Base-by-base conservation (phyloP, 148 eudicot species). In the Dysphania ambrosioides region DNA sequence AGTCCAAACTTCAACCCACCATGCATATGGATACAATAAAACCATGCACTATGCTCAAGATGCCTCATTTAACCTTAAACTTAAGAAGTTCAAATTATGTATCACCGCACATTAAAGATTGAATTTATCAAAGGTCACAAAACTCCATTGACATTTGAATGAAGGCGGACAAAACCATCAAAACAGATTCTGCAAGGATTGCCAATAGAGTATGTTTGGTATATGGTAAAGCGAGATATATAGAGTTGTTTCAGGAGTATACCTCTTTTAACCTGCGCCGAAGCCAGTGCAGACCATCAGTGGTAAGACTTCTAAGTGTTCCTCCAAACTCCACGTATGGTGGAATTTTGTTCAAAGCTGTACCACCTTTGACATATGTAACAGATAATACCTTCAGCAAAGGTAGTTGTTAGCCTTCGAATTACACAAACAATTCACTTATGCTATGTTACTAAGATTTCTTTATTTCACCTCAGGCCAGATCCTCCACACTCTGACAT, bases 371-470 rank as follows among this genome's bases (percentile, higher is more conserved):
- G 75, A 93, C 87, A 78, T 79, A 93, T 72, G 93, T 89, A 55
- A 93, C 85, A 23, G 98, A 88, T 34, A 93, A 82, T 74, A 93
- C 98, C 98, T 93, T 74, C 82, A 87, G 70, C 68, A 75, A 78
- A 79, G 53, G 66, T 58, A 59, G 32, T 18, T 55, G 63, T 75
- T 71, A 69, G 70, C 60, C 55, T 68, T 47, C 27, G 31, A 32
- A 15, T 73, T 42, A n/a, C 27, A 10, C 51, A 53, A 73, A 11
- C 2, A 49, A 51, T 5, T 27, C 12, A 53, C 58, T n/a, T 5
- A 21, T 53, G 24, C 24, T 53, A 53, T 21, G 23, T 19, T 51
- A 51, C 56, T 19, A n/a, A 19, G 56, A 21, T 24, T n/a, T 53
- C 58, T 18, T 49, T n/a, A 53, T 53, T 53, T 53, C 21, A 53